A percentile compares a stretch with the other conserved stretches of the same genome.
Evolutionary conservation across 768 basidiomycete genomes (phyloP).

Genomic region (Tylopilus rubrobrunneus): DNA sequence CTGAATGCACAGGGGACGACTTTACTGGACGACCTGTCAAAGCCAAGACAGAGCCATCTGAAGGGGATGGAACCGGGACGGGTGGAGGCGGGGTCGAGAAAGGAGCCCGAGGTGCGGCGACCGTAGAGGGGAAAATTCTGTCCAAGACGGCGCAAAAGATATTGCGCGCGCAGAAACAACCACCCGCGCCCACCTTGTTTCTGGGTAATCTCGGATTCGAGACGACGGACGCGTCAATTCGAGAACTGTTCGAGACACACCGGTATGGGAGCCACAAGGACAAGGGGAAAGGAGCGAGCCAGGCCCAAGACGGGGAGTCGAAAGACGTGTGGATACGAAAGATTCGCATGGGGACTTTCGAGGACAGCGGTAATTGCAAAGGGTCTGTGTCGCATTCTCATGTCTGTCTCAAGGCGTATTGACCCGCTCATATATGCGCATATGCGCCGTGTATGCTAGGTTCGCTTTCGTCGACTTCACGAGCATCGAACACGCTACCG

Average conservation of each 20-base stretch:
- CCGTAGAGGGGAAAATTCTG: constrained; percentile 25
- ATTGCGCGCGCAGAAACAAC: constrained; percentile 73
- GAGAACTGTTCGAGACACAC: constrained; percentile 70
- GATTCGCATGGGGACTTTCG: constrained; percentile 92
- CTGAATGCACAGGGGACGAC: constrained; percentile 57
- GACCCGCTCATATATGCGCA: background rate
- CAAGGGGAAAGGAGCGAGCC: constrained; percentile 26
- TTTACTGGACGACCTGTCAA: constrained; percentile 64
- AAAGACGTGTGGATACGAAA: constrained; percentile 65
- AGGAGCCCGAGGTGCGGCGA: constrained; percentile 26
- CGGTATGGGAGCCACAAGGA: constrained; percentile 27
- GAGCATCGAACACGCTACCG: constrained; percentile 72
- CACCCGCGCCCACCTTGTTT: constrained; percentile 83
- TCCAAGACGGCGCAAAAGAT: constrained; percentile 79
- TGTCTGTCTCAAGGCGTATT: background rate
- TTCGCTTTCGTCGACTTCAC: constrained; percentile 95
- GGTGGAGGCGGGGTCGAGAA: constrained; percentile 22
- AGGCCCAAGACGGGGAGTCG: background rate
- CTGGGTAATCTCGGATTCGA: constrained; percentile 92
- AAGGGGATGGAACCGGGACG: constrained; percentile 17
- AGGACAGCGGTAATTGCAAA: constrained; percentile 93
- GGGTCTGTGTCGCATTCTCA: constrained; percentile 55
- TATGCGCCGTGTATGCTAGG: constrained; percentile 36
- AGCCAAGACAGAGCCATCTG: constrained; percentile 31
- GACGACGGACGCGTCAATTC: constrained; percentile 74